Evolutionary conservation across 1,139 yeast species (phyloP).

Genomic region (Yamadazyma atlantica): DNA sequence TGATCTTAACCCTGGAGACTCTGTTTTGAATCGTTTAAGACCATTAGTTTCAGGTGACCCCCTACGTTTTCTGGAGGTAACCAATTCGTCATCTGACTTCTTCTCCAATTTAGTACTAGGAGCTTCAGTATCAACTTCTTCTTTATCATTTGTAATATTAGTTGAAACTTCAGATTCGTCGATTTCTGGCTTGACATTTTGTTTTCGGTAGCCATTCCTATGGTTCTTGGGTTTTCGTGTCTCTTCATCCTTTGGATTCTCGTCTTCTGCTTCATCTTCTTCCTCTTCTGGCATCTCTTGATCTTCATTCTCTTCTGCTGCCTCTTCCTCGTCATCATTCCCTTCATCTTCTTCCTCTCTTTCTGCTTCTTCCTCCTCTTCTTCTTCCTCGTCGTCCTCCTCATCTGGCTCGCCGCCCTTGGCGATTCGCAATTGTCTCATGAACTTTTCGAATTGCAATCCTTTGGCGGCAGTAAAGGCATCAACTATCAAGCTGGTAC

Average conservation of each 20-base stretch:
- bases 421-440: slow-evolving; percentile 27
- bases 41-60: slow-evolving; percentile 6
- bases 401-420: slow-evolving; percentile 24
- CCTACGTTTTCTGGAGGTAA: slow-evolving; percentile 9
- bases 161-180: slow-evolving; percentile 1
- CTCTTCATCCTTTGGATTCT: slow-evolving; percentile 13
- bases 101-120: slow-evolving; percentile 9
- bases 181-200: slow-evolving; percentile 1
- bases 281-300: too few relatives aligned
- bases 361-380: slow-evolving; percentile 21
- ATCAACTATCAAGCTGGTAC: slow-evolving; percentile 35
- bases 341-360: slow-evolving; percentile 18
- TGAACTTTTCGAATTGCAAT: slow-evolving; percentile 38
- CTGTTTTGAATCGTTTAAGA: slow-evolving; percentile 16
- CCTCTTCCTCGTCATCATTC: slow-evolving; percentile 15
- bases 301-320: too few relatives aligned
- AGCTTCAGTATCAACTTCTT: slow-evolving; percentile 3
- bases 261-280: slow-evolving; percentile 12
- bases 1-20: slow-evolving; percentile 12
- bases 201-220: slow-evolving; percentile 3
- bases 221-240: slow-evolving; percentile 1
- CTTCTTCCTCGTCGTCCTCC: slow-evolving; percentile 27
- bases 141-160: slow-evolving; percentile 5
- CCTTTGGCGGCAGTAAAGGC: slow-evolving; percentile 43
- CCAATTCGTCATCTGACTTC: slow-evolving; percentile 16